Evolutionary conservation across 106 monocot genomes (phyloP), one percentile per base, ranked within the genome.

Genomic region (Ottelia alismoides): DNA sequence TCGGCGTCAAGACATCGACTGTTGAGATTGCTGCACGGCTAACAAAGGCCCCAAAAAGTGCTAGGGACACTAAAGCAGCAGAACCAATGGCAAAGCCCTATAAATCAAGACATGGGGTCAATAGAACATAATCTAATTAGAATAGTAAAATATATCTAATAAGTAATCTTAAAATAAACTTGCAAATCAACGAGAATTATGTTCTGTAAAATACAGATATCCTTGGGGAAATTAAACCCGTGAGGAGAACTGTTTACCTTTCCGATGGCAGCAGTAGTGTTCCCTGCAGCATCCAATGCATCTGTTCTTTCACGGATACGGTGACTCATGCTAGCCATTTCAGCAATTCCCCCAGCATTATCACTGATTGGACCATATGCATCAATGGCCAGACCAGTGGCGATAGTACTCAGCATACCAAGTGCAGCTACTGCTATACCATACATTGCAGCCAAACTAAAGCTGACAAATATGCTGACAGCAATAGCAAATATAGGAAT

Each of bases 271-370:
- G 67, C 67, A 46, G 67, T 67, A 11, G 67, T 67, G 32, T 67
- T 67, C 18, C 67, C 67, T 31, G 67, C 67, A 35, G 67, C 46
- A 58, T 66, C 65, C 4, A 66, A 30, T 17, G 65, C 65, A 49
- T 67, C 67, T 3, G 67, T 67, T 27, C 67, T 57, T 49, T 67
- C 67, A 24, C 67, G 57, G 18, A 67, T 58, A 12, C 49, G 48
- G 57, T 67, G 67, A 49, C 57, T 67, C 67, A 67, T 67, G 67
- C 67, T 58, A 35, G 67, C 67, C 67, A 67, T 67, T 31, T 67
- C 67, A 12, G 67, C 67, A 49, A 67, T 67, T 9, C 67, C 67
- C 18, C 67, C 67, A 49, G 67, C 67, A 58, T 67, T 67, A 50
- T 67, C 67, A 51, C 67, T 67, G 32, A 67, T 67, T 2, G 61